Percentiles rank a stretch among this genome's conserved stretches.
Conservation (phyloP, 2,329 filamentous ascomycete genomes). For the Orbilia oligospora region DNA sequence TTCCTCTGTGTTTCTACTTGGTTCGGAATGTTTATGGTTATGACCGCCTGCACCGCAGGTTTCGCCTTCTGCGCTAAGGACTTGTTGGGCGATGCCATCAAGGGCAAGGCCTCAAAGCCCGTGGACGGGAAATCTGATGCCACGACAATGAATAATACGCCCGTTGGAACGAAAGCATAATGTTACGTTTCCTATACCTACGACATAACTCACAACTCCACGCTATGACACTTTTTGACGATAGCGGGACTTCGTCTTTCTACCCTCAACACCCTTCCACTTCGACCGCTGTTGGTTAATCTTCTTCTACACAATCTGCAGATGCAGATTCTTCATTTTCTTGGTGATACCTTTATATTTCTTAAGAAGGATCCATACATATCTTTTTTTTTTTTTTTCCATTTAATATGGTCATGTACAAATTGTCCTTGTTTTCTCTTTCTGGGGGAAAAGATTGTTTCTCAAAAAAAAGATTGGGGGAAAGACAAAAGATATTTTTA, state of each 20-base stretch:
- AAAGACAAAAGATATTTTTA: constrained; percentile 52
- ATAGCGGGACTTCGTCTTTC: constrained; percentile 47
- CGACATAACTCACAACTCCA: constrained; percentile 20
- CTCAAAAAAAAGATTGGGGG: constrained; percentile 39
- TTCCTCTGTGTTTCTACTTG: constrained; percentile 54
- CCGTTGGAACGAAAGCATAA: constrained; percentile 48
- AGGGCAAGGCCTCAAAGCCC: constrained; percentile 11
- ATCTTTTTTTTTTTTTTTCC: constrained; percentile 38
- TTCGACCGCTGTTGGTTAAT: background rate
- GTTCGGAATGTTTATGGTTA: constrained; percentile 54
- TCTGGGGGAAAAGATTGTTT: constrained; percentile 26
- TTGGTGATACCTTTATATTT: constrained; percentile 53
- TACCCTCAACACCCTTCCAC: background rate
- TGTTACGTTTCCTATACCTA: background rate
- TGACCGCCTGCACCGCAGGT: constrained; percentile 43
- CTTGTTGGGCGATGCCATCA: constrained; percentile 25
- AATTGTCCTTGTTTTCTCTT: constrained; percentile 40
- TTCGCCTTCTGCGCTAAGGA: constrained; percentile 51
- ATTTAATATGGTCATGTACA: constrained; percentile 56
- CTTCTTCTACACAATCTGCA: constrained; percentile 35
- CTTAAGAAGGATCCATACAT: constrained; percentile 46
- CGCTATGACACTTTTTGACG: constrained; percentile 29
- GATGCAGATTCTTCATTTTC: constrained; percentile 25
- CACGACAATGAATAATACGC: constrained; percentile 31
- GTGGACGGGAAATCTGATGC: constrained; percentile 21